phyloP scores from a whole-genome alignment of 139 green algal genomes.

The Protoeuglena noctilucae region DNA sequence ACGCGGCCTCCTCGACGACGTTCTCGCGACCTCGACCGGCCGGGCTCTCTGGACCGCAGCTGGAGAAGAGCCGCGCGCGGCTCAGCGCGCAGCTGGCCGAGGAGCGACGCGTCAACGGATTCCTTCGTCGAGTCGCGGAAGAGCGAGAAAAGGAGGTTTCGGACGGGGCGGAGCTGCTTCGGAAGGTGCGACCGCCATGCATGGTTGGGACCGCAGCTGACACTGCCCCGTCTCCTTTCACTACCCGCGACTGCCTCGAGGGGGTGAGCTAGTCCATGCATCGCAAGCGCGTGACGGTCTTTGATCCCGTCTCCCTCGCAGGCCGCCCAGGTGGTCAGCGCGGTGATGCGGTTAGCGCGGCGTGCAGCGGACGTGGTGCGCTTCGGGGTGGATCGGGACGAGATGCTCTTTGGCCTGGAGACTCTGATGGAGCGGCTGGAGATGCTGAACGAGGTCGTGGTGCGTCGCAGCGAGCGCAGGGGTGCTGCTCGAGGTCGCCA shows the following conservation, averaged over 20 bases:
- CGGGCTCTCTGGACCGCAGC: no score
- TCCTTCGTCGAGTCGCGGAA: no score
- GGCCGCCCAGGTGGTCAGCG: not conserved
- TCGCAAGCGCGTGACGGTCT: not conserved
- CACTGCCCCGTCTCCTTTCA: no score
- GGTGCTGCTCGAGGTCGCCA: not conserved
- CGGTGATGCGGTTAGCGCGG: not conserved
- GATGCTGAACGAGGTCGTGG: not conserved
- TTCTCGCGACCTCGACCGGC: no score
- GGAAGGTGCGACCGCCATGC: no score
- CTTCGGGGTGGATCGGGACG: conserved; percentile 17
- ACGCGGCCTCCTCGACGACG: no score
- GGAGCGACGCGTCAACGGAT: no score
- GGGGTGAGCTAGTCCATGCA: not conserved
- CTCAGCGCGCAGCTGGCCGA: not conserved
- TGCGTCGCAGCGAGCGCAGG: not conserved
- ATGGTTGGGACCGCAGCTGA: no score
- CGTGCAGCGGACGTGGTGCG: not conserved
- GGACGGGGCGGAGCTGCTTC: not conserved
- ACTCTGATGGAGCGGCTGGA: conserved; percentile 24
- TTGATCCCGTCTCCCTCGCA: no score
- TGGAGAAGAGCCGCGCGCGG: not conserved
- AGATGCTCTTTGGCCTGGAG: conserved; percentile 29
- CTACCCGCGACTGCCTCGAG: not conserved
- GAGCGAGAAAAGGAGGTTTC: not conserved